phyloP scores from a whole-genome alignment of 129 eudicot species.

The Saussurea involucrata region DNA sequence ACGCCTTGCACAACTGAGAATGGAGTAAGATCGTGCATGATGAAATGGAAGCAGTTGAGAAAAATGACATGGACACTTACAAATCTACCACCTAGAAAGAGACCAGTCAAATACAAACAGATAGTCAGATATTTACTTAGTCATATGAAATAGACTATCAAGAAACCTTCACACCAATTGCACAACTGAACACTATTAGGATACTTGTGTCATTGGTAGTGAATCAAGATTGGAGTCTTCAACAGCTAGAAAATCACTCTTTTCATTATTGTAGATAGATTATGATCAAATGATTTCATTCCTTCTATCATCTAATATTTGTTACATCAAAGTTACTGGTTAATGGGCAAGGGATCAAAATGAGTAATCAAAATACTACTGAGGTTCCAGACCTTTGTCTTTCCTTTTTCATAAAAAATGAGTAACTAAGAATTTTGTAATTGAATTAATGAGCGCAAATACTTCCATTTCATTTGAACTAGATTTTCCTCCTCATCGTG shows the following conservation, averaged over 20 bases:
- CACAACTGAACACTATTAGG: neutral
- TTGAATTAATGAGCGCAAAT: neutral
- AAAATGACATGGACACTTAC: neutral
- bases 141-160: neutral
- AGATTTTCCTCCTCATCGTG: neutral
- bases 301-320: neutral
- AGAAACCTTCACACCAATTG: neutral
- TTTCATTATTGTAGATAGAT: no score
- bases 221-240: no score
- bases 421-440: neutral
- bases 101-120: neutral
- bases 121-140: neutral
- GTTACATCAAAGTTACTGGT: neutral
- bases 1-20: neutral
- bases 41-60: neutral
- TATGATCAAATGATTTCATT: neutral
- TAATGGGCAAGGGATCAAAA: neutral
- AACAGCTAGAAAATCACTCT: no score
- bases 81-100: neutral
- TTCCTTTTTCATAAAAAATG: neutral
- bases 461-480: neutral
- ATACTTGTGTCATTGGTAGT: no score
- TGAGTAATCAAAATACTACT: neutral
- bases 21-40: neutral
- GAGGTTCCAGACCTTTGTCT: neutral